These are phyloP conservation scores for Agarophyton chilense DNA, from an alignment of 23 red algal species.

Conservation along the genomic window DNA sequence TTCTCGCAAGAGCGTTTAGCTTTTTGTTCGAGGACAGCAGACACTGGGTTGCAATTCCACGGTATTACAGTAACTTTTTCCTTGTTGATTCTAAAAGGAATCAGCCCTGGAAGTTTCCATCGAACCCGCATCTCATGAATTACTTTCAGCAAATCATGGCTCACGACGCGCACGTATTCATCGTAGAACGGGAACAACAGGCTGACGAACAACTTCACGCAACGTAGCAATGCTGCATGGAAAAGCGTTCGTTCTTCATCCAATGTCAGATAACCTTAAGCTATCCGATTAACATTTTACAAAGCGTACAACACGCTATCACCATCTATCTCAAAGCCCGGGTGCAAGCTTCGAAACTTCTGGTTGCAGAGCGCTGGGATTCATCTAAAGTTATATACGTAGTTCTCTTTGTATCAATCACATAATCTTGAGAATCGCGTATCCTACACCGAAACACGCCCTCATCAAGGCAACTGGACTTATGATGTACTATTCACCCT, in stretches of 20 bases:
- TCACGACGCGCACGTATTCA: slow-evolving; percentile 3
- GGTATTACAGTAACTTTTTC: background rate
- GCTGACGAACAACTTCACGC: background rate
- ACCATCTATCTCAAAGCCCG: too few species aligned
- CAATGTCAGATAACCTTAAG: too few species aligned
- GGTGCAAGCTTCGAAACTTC: too few species aligned
- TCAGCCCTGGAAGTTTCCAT: background rate
- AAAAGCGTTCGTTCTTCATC: background rate
- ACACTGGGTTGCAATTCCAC: slow-evolving; percentile 29
- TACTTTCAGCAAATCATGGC: background rate
- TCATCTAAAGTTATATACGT: too few species aligned
- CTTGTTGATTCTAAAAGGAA: slow-evolving; percentile 17
- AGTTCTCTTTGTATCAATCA: too few species aligned
- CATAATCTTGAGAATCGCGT: too few species aligned
- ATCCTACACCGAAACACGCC: too few species aligned
- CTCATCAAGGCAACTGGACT: too few species aligned
- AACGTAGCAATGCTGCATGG: background rate
- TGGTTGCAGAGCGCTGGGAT: too few species aligned
- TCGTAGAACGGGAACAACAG: background rate
- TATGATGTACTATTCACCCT: background rate
- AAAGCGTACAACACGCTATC: background rate
- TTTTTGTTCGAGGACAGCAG: slow-evolving; percentile 12
- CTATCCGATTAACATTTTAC: background rate
- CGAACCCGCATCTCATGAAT: background rate
- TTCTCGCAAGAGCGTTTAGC: background rate